phyloP scores from a whole-genome alignment of 345 rosid genomes.

The Alliaria petiolata region DNA sequence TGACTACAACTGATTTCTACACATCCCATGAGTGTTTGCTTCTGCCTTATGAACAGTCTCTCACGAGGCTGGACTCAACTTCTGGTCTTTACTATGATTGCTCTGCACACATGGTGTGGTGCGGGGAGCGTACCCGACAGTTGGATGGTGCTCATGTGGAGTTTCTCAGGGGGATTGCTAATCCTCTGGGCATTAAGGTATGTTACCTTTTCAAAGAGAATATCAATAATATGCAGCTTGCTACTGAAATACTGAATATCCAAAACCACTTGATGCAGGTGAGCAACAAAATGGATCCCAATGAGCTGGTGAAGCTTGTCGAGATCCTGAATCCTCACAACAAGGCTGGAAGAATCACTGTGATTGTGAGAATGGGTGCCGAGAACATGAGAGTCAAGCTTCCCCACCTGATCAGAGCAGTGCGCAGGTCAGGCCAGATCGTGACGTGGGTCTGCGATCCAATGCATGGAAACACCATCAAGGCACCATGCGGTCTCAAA shows the following conservation, averaged over 20 bases:
- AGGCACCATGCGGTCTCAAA: constrained; percentile 66
- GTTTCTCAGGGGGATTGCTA: constrained; percentile 59
- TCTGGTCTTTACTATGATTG: constrained; percentile 58
- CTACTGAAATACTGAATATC: no score
- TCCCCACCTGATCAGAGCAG: constrained; percentile 59
- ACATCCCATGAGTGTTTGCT: constrained; percentile 66
- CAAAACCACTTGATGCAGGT: constrained; percentile 40
- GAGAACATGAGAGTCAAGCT: constrained; percentile 64
- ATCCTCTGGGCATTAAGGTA: constrained; percentile 61
- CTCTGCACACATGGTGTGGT: constrained; percentile 68
- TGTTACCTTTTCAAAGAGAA: no score
- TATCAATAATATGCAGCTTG: no score
- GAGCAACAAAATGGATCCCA: constrained; percentile 66
- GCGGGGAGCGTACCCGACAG: constrained; percentile 60
- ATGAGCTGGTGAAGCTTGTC: constrained; percentile 50
- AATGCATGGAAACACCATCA: constrained; percentile 67
- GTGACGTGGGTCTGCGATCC: constrained; percentile 75
- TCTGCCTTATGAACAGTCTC: constrained; percentile 59
- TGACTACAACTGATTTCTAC: constrained; percentile 66
- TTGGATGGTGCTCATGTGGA: constrained; percentile 64
- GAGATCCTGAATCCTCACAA: constrained; percentile 56
- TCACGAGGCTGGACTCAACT: constrained; percentile 56
- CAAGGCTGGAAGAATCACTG: constrained; percentile 55
- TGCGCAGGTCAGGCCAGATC: constrained; percentile 54
- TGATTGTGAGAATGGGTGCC: constrained; percentile 66